A percentile compares a stretch with the other conserved stretches of the same genome.
These are phyloP conservation scores for Chlorella sp. DNA, from an alignment of 139 green algal genomes.

Conservation along the genomic window DNA sequence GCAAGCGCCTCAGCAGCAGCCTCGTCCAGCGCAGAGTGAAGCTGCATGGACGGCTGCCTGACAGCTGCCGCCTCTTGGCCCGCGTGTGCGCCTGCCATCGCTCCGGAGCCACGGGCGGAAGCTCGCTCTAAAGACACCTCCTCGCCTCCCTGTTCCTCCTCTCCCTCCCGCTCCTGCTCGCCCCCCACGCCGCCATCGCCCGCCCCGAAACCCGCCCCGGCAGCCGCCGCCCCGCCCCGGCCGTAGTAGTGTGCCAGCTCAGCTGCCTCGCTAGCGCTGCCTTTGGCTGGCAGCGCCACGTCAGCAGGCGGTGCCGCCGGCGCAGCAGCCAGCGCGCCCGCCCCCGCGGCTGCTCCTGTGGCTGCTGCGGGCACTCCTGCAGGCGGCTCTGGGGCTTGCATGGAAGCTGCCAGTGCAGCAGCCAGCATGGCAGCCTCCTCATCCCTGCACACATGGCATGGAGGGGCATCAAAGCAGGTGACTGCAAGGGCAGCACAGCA, in stretches of 20 bases:
- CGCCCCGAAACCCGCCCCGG: not conserved
- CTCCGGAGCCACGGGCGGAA: not conserved
- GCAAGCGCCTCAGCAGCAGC: not conserved
- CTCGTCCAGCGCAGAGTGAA: not conserved
- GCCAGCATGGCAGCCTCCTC: conserved; percentile 52
- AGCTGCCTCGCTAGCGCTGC: not conserved
- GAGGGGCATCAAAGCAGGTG: not conserved
- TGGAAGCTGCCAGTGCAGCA: conserved; percentile 43
- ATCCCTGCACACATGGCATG: conserved; percentile 26
- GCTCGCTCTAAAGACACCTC: not conserved
- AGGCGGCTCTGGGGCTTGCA: not conserved
- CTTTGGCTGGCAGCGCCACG: too few species aligned
- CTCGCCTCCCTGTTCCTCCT: too few species aligned
- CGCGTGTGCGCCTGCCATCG: not conserved
- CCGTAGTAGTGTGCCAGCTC: not conserved
- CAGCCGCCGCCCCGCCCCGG: not conserved
- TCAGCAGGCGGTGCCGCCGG: not conserved
- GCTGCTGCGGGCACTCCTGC: not conserved
- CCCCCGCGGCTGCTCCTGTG: not conserved
- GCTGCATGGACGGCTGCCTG: not conserved
- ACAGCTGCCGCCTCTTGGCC: conserved; percentile 16
- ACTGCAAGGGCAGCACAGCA: not conserved
- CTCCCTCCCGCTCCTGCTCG: not conserved
- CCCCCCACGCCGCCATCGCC: not conserved
- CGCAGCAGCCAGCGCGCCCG: not conserved